phyloP scores from a whole-genome alignment of 228 moss, liverwort and hornwort species.

The Sphagnum fallax region DNA sequence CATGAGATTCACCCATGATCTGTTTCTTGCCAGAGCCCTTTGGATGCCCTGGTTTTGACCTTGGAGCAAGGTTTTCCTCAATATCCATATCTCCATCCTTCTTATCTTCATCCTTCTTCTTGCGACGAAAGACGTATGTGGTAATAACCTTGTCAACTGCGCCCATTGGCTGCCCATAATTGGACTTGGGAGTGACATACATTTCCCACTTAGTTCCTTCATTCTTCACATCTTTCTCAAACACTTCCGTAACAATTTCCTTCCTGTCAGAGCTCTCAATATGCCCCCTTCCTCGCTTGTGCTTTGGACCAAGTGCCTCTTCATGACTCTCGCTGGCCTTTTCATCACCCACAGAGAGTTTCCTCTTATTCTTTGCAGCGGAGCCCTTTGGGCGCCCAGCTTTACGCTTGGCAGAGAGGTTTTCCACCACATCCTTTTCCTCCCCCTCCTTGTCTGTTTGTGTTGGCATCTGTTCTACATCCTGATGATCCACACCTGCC shows the following conservation, averaged over 20 bases:
- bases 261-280: neutral
- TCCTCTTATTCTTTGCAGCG: conserved; percentile 29
- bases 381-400: conserved; percentile 60
- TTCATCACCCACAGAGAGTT: conserved; percentile 36
- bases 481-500: too few relatives aligned
- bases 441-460: neutral
- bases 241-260: neutral
- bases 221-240: conserved; percentile 19
- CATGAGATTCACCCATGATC: conserved; percentile 27
- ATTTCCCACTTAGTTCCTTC: conserved; percentile 2
- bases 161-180: too few relatives aligned
- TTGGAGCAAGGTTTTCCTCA: conserved; percentile 47
- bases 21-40: conserved; percentile 41
- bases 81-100: conserved; percentile 32
- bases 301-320: conserved; percentile 24
- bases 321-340: conserved; percentile 38
- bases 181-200: neutral
- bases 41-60: conserved; percentile 72
- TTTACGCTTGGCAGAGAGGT: conserved; percentile 64
- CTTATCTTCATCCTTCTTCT: neutral
- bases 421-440: conserved; percentile 34
- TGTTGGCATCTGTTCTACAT: too few relatives aligned
- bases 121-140: too few relatives aligned
- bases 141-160: conserved; percentile 12
- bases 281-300: conserved; percentile 40